Evolutionary conservation across 2,329 filamentous ascomycete species (phyloP).

Genomic region (Zarea fungicola): DNA sequence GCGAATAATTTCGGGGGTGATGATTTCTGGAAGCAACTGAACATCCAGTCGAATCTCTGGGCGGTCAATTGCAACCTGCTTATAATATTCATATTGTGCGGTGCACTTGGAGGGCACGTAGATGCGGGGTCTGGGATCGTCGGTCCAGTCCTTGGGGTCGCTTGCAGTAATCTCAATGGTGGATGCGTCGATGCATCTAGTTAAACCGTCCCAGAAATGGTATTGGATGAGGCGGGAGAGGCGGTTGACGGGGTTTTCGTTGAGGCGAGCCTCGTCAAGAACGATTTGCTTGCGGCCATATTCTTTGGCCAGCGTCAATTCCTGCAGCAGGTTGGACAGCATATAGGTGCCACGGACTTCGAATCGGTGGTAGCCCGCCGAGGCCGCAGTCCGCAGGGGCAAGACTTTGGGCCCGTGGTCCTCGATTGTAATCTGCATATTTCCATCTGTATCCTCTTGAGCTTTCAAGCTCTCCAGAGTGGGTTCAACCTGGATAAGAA

Average conservation of each 20-base stretch:
- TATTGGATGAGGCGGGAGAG: slow-evolving; percentile 81
- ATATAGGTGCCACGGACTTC: slow-evolving; percentile 95
- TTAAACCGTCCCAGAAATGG: slow-evolving; percentile 90
- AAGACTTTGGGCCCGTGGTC: slow-evolving; percentile 90
- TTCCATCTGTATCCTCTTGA: slow-evolving; percentile 88
- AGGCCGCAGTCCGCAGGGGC: slow-evolving; percentile 76
- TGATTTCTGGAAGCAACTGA: slow-evolving; percentile 66
- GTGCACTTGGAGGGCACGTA: slow-evolving; percentile 83
- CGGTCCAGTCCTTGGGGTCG: slow-evolving; percentile 95
- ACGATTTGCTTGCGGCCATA: slow-evolving; percentile 86
- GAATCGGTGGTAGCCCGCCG: slow-evolving; percentile 79
- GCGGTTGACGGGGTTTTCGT: slow-evolving; percentile 90
- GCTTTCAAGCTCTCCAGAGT: slow-evolving; percentile 74
- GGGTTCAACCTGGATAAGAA: slow-evolving; percentile 79
- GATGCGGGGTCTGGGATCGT: slow-evolving; percentile 81
- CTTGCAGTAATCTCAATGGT: slow-evolving; percentile 79
- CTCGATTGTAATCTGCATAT: slow-evolving; percentile 97
- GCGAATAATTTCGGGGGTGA: slow-evolving; percentile 75
- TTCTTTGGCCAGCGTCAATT: slow-evolving; percentile 87
- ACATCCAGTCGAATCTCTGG: slow-evolving; percentile 89
- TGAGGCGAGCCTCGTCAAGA: slow-evolving; percentile 83
- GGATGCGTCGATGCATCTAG: slow-evolving; percentile 81
- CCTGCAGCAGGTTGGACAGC: slow-evolving; percentile 92
- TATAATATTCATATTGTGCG: slow-evolving; percentile 87
- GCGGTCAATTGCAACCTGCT: slow-evolving; percentile 66